Percentiles rank a stretch among this genome's conserved stretches.
Evolutionary conservation across 1,284 basidiomycete genomes (phyloP).

Genomic region (Cystobasidiaceae sp.): DNA sequence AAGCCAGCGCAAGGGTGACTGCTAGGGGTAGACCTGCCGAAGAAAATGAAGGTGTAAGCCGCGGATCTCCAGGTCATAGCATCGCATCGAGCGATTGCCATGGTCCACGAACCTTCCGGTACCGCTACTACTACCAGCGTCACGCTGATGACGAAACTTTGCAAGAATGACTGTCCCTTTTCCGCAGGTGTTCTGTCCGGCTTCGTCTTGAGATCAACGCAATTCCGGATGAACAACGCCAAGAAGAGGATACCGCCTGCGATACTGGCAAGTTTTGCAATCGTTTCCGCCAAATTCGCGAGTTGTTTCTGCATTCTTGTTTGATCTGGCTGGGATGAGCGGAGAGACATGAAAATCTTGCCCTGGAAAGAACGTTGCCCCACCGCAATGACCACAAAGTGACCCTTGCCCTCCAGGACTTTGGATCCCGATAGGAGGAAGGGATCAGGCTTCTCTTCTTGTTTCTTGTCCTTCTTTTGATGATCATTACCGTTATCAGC

Average conservation of each 20-base stretch:
- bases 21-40: constrained; percentile 34
- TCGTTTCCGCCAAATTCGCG: constrained; percentile 32
- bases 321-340: constrained; percentile 23
- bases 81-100: too few relatives aligned
- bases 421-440: constrained; percentile 35
- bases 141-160: constrained; percentile 35
- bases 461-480: too few relatives aligned
- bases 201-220: constrained; percentile 32
- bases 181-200: constrained; percentile 34
- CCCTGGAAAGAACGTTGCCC: constrained; percentile 34
- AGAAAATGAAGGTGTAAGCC: not conserved
- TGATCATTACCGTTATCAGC: not conserved
- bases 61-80: not conserved
- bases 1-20: constrained; percentile 35
- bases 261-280: constrained; percentile 33
- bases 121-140: constrained; percentile 36
- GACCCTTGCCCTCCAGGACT: constrained; percentile 35
- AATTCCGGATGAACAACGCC: constrained; percentile 33
- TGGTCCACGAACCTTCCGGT: constrained; percentile 32
- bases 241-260: constrained; percentile 34
- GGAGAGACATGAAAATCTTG: constrained; percentile 36
- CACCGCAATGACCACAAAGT: constrained; percentile 34
- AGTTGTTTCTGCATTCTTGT: constrained; percentile 32
- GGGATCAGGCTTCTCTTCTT: constrained; percentile 26
- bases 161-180: constrained; percentile 35